These are phyloP conservation scores for Salix brachista DNA, from an alignment of 345 rosid genomes.

Conservation along the genomic window DNA sequence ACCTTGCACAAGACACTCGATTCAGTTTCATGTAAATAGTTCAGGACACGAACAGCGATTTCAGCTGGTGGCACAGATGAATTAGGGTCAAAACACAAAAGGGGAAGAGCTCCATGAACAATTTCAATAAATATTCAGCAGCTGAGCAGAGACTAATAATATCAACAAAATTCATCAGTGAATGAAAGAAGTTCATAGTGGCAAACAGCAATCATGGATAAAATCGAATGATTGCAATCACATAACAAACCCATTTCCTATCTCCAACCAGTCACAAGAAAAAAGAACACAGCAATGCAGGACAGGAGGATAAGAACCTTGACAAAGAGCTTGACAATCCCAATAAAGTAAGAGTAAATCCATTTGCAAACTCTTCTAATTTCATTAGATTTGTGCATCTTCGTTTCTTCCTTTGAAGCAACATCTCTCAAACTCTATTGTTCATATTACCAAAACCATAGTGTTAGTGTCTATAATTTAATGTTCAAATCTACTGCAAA, in stretches of 20 bases:
- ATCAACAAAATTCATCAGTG: conserved; percentile 30
- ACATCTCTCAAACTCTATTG: conserved; percentile 61
- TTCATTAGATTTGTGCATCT: conserved; percentile 37
- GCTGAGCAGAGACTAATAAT: conserved; percentile 53
- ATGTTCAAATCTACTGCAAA: no score
- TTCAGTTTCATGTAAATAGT: conserved; percentile 66
- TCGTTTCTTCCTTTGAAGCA: conserved; percentile 81
- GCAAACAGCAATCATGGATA: background rate
- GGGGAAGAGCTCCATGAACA: conserved; percentile 65
- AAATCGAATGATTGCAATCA: background rate
- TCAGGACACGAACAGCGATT: conserved; percentile 60
- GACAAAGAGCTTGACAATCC: conserved; percentile 72
- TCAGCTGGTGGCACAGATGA: conserved; percentile 53
- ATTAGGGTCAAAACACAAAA: conserved; percentile 41
- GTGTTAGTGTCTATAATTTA: no score
- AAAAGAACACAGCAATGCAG: background rate
- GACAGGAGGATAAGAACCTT: conserved; percentile 40
- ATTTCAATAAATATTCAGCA: conserved; percentile 63
- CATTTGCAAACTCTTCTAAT: conserved; percentile 1
- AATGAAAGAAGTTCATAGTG: background rate
- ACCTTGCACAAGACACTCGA: conserved; percentile 54
- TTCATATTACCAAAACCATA: background rate
- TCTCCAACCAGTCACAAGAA: background rate
- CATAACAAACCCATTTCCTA: background rate
- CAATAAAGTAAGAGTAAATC: conserved; percentile 65